A percentile compares a stretch with the other conserved stretches of the same genome.
Conservation (phyloP, 2,329 filamentous ascomycete species). For the Colletotrichum lini region DNA sequence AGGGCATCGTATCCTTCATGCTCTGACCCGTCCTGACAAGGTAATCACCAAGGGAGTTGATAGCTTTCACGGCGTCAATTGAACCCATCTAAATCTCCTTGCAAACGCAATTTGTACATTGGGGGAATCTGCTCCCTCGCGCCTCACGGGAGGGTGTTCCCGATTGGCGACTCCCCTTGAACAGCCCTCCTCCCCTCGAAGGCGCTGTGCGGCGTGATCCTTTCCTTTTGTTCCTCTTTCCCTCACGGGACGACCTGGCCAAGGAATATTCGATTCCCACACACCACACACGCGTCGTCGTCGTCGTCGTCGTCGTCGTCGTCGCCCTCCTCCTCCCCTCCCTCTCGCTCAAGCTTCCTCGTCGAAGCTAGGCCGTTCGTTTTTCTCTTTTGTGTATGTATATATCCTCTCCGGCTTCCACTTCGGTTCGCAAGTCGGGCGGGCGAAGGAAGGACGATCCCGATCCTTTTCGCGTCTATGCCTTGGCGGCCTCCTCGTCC, state of each 20-base stretch:
- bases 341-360: not conserved
- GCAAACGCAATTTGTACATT: constrained; percentile 31
- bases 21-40: not conserved
- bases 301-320: no score
- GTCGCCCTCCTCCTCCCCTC: not conserved
- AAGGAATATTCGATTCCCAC: not conserved
- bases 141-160: not conserved
- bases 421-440: not conserved
- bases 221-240: not conserved
- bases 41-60: not conserved
- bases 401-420: no score
- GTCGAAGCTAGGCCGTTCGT: not conserved
- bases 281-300: not conserved
- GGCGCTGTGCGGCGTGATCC: constrained; percentile 5
- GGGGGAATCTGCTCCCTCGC: constrained; percentile 5
- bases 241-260: not conserved
- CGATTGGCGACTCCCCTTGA: not conserved
- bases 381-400: not conserved
- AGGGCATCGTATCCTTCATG: not conserved
- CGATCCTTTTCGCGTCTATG: constrained; percentile 6
- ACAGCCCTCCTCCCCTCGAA: not conserved
- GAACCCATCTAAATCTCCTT: constrained; percentile 6
- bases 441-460: not conserved
- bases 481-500: constrained; percentile 55
- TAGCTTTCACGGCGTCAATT: constrained; percentile 39